Conservation (phyloP, 2,329 filamentous ascomycete genomes). For the Rhexocercosporidium sp. region DNA sequence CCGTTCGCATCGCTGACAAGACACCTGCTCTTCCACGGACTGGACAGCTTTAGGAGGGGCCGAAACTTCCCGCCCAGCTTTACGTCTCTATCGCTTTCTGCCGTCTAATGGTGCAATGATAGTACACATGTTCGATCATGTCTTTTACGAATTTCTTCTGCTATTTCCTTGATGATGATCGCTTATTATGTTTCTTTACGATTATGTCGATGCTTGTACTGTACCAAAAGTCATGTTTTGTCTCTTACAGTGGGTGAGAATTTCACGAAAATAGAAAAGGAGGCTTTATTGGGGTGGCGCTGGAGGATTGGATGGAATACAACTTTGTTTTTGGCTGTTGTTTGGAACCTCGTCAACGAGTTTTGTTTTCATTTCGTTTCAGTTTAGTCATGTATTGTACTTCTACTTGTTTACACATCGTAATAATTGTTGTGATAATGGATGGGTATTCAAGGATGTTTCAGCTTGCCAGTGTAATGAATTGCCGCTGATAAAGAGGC, state of each 20-base stretch:
- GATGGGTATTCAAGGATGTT: background rate
- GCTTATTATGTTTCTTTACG: background rate
- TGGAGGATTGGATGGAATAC: background rate
- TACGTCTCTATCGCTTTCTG: background rate
- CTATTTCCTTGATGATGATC: background rate
- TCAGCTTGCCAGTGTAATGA: background rate
- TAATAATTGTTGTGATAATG: background rate
- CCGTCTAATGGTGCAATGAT: background rate
- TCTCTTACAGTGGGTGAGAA: background rate
- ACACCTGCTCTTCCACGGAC: background rate
- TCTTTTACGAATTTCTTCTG: background rate
- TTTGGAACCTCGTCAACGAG: background rate
- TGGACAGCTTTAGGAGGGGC: no score
- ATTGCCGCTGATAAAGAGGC: background rate
- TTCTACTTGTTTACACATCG: background rate
- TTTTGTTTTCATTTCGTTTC: background rate
- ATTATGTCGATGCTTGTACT: background rate
- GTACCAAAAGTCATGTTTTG: background rate
- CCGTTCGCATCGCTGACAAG: background rate
- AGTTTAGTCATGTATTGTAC: background rate
- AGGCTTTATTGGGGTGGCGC: background rate
- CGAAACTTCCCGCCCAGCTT: background rate
- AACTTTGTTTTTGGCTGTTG: background rate
- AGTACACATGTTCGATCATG: background rate
- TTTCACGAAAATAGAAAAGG: background rate